Conservation (phyloP, 768 basidiomycete species). For the Boletus rex-veris region DNA sequence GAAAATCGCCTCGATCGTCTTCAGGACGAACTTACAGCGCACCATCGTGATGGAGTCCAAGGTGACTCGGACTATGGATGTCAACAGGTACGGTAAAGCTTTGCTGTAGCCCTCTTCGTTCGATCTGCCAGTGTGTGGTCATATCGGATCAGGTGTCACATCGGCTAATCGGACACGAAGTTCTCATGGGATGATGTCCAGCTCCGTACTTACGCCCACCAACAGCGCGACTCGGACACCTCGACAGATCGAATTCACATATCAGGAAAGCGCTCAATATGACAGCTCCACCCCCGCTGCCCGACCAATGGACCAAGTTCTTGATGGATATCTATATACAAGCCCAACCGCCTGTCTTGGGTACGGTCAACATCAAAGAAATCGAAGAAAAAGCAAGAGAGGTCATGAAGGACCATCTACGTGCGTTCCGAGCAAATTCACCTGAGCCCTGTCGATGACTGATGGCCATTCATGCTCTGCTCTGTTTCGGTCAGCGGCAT, state of each 20-base stretch:
- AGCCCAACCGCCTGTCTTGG: conserved; percentile 34
- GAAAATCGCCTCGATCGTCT: too few relatives aligned
- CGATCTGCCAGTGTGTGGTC: too few relatives aligned
- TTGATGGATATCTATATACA: conserved; percentile 19
- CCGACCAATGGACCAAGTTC: conserved; percentile 28
- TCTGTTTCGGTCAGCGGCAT: conserved; percentile 46
- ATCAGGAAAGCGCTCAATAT: conserved; percentile 4
- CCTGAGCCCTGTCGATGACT: background rate
- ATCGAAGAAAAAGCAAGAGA: conserved; percentile 68
- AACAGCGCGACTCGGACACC: background rate
- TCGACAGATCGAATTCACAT: too few relatives aligned
- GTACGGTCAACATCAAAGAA: conserved; percentile 58
- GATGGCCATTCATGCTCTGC: background rate
- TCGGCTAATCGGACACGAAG: too few relatives aligned
- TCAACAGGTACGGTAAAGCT: too few relatives aligned
- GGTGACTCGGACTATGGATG: too few relatives aligned
- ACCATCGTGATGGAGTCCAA: too few relatives aligned
- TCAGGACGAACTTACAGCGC: too few relatives aligned
- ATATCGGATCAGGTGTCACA: too few relatives aligned
- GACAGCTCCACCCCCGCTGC: conserved; percentile 16
- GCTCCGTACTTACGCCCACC: background rate
- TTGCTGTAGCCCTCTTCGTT: too few relatives aligned
- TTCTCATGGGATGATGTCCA: too few relatives aligned
- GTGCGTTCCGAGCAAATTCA: conserved; percentile 32
- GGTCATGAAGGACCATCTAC: conserved; percentile 52